phyloP scores from a whole-genome alignment of 345 rosid species.

The Lagerstroemia speciosa region DNA sequence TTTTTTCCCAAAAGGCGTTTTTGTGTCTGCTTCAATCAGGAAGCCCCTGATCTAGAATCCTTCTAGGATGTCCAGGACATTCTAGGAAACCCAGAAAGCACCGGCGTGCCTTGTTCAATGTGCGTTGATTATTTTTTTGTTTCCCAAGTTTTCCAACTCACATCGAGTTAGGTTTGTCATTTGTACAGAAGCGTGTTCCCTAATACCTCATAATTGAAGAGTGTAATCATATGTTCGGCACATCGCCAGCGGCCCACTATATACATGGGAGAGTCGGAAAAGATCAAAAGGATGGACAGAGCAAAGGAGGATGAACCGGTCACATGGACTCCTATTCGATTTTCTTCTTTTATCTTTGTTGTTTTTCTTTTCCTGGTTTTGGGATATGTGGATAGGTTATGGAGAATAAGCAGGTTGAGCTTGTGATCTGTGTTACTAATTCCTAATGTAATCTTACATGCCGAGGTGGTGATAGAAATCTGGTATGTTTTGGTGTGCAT shows the following conservation, averaged over 20 bases:
- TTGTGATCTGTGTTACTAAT: conserved; percentile 11
- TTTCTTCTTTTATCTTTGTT: conserved; percentile 16
- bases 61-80: conserved; percentile 65
- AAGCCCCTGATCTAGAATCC: conserved; percentile 31
- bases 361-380: neutral
- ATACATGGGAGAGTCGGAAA: conserved; percentile 7
- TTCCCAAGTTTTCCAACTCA: conserved; percentile 13
- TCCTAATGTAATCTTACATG: conserved; percentile 42
- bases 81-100: conserved; percentile 40
- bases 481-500: conserved; percentile 42
- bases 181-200: conserved; percentile 49
- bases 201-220: conserved; percentile 24
- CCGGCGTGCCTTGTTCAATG: conserved; percentile 30
- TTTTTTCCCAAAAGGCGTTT: conserved; percentile 53
- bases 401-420: conserved; percentile 26
- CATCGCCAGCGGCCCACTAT: conserved; percentile 35
- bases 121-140: conserved; percentile 34
- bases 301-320: conserved; percentile 45
- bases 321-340: conserved; percentile 28
- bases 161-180: conserved; percentile 21
- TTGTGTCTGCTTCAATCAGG: conserved; percentile 37
- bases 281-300: conserved; percentile 14
- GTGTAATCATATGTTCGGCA: conserved; percentile 56
- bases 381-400: conserved; percentile 46
- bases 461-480: conserved; percentile 37